Conservation (phyloP, 306 rosid species). For the Prunus padus region DNA sequence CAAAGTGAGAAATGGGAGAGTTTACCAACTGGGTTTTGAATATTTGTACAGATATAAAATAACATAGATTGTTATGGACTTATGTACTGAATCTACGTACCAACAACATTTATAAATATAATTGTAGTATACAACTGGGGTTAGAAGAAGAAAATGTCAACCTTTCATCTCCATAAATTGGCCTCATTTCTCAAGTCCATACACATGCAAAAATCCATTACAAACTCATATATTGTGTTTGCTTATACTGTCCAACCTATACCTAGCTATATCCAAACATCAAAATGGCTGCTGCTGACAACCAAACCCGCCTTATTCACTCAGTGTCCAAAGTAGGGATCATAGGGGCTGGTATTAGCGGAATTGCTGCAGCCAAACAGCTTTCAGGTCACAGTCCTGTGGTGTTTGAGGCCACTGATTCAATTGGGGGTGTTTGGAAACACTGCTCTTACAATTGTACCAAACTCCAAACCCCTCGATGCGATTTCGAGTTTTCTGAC, state of each 20-base stretch:
- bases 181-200: neutral
- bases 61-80: neutral
- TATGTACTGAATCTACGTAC: neutral
- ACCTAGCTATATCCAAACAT: neutral
- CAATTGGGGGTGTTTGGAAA: constrained; percentile 71
- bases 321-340: constrained; percentile 47
- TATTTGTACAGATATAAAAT: neutral
- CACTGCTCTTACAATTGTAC: constrained; percentile 56
- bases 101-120: constrained; percentile 5
- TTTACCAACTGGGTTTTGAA: neutral
- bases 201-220: neutral
- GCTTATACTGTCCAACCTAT: neutral
- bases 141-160: constrained; percentile 7
- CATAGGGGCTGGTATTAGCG: constrained; percentile 70
- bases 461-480: constrained; percentile 59
- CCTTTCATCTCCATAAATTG: constrained; percentile 5
- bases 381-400: constrained; percentile 39
- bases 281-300: constrained; percentile 28
- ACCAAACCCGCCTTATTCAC: constrained; percentile 13
- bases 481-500: constrained; percentile 59
- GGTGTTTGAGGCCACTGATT: constrained; percentile 55
- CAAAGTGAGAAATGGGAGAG: neutral
- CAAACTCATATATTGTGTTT: neutral
- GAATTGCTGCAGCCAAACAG: constrained; percentile 68
- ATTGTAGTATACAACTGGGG: no score